phyloP scores from a whole-genome alignment of 345 rosid genomes.

The Gossypium australe region DNA sequence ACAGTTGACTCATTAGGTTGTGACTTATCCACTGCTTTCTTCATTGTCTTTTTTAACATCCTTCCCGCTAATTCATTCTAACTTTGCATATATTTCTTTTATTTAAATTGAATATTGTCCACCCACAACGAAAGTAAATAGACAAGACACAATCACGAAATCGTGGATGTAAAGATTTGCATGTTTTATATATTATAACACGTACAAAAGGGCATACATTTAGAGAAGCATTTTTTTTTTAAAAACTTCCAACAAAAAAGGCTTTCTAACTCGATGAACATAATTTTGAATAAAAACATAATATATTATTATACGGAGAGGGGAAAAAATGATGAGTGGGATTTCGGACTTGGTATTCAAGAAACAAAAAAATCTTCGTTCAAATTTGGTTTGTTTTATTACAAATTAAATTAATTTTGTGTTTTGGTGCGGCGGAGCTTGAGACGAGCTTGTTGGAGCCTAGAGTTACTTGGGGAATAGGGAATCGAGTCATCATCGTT shows the following conservation, averaged over 20 bases:
- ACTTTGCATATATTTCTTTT: too few species aligned
- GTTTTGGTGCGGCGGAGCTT: constrained; percentile 40
- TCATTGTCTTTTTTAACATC: too few species aligned
- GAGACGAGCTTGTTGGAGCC: constrained; percentile 29
- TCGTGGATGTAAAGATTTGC: not conserved
- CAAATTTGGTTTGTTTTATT: not conserved
- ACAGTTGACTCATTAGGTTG: too few species aligned
- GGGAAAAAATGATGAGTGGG: not conserved
- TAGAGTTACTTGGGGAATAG: constrained; percentile 8
- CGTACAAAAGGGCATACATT: not conserved
- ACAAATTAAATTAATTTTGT: not conserved
- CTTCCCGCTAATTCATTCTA: too few species aligned
- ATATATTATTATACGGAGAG: not conserved
- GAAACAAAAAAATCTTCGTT: not conserved
- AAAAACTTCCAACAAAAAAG: not conserved
- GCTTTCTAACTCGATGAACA: not conserved
- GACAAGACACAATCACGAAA: not conserved
- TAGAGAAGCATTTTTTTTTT: not conserved
- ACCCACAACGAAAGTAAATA: not conserved
- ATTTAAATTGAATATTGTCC: too few species aligned
- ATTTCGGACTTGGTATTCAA: constrained; percentile 4
- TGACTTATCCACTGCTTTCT: too few species aligned
- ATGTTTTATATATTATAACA: not conserved
- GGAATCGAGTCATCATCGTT: constrained; percentile 16
- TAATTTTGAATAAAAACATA: not conserved